Base-by-base conservation (phyloP, 257 asterid genomes). In the Phtheirospermum japonicum region DNA sequence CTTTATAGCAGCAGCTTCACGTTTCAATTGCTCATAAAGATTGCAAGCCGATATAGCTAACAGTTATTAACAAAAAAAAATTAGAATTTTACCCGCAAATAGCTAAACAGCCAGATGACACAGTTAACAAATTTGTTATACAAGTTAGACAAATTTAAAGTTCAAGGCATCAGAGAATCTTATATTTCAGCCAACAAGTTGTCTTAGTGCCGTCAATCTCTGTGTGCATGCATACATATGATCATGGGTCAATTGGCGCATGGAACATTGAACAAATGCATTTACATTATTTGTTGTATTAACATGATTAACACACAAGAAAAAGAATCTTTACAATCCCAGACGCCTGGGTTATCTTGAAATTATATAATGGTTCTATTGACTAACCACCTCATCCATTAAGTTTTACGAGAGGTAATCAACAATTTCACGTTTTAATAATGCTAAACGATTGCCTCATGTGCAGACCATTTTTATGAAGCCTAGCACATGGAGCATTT, bases 1-100 rank as follows among this genome's bases (percentile, higher is more conserved):
- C 94, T 84, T 93, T 57, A 89, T 66, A 23, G 94, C 92, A 16
- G 96, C 96, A 73, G 94, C 95, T 77, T 89, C 87, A 66, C 83
- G 86, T 23, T 86, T 85, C 83, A 93, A 76, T 77, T 93, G 88
- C 84, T 89, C 95, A 77, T 83, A 89, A 67, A 85, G 75, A 74
- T 82, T 89, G 85, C 90, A 80, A 59, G 99, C 97, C 71, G 84
- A 78, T 72, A 93, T 79, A 72, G 82, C 99, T 92, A 73, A 55
- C 32, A 63, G 34, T 20, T 14, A 19, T 23, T 31, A 57, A 64
- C 49, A 30, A 39, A n/a, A 56, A n/a, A n/a, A 55, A 67, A 62
- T 55, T 58, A 67, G 4, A 58, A 52, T 64, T 57, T 10, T 20
- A 64, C 52, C 40, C 16, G 36, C 5, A 32, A 74, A 10, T 45